These are phyloP conservation scores for Nakazawaea laoshanensis DNA, from an alignment of 805 yeast species.

Conservation along the genomic window DNA sequence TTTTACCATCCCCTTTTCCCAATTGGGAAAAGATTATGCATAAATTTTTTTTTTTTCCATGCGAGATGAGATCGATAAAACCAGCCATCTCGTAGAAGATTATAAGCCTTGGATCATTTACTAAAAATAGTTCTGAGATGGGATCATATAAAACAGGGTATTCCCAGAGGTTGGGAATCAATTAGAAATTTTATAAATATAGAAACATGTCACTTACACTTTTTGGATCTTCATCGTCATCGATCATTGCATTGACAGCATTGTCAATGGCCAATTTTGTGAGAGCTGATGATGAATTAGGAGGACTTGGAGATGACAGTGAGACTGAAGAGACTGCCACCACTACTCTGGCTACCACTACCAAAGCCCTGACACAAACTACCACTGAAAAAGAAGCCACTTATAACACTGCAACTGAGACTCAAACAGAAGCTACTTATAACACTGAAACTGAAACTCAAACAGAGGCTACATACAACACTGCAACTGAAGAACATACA, in stretches of 20 bases:
- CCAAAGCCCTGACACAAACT: conserved; percentile 3
- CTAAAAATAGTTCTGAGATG: no score
- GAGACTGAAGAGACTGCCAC: conserved; percentile 6
- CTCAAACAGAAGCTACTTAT: conserved; percentile 2
- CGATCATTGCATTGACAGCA: conserved; percentile 5
- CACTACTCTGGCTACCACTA: conserved; percentile 3
- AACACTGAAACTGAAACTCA: background rate
- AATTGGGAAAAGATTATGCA: background rate
- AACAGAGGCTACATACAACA: conserved; percentile 1
- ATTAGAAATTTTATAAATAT: conserved; percentile 1
- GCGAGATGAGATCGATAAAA: conserved; percentile 6
- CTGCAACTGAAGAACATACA: background rate
- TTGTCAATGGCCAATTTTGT: conserved; percentile 4
- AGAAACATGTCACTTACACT: conserved; percentile 10
- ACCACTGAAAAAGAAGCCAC: conserved; percentile 1
- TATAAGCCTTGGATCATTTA: conserved; percentile 2
- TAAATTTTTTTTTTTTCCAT: background rate
- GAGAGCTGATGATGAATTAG: conserved; percentile 6
- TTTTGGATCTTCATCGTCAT: conserved; percentile 8
- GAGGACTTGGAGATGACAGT: conserved; percentile 6
- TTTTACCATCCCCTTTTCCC: background rate
- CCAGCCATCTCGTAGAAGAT: conserved; percentile 3
- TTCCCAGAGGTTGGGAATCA: no score
- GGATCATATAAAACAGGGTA: no score
- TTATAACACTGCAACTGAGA: background rate